Conservation (phyloP, 2,329 filamentous ascomycete genomes). For the Colletotrichum abscissum region DNA sequence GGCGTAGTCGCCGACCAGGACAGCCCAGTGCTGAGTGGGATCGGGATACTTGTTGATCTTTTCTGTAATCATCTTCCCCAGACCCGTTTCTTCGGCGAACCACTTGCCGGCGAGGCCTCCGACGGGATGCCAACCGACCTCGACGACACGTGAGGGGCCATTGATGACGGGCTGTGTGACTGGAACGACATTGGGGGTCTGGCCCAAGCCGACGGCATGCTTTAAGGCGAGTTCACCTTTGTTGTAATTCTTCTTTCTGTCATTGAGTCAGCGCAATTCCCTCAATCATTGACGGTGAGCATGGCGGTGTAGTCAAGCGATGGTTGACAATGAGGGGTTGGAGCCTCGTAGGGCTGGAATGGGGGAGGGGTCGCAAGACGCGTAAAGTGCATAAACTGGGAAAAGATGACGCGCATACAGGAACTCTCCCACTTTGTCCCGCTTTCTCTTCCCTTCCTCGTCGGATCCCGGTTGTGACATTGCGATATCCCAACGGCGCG, state of each 20-base stretch:
- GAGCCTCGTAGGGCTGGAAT: slow-evolving; percentile 3
- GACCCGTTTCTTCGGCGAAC: slow-evolving; percentile 66
- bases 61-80: slow-evolving; percentile 67
- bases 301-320: not conserved
- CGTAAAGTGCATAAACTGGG: not conserved
- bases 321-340: not conserved
- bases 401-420: slow-evolving; percentile 43
- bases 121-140: slow-evolving; percentile 70
- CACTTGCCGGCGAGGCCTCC: slow-evolving; percentile 67
- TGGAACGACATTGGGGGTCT: slow-evolving; percentile 56
- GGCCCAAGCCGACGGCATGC: slow-evolving; percentile 56
- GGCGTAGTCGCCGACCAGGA: slow-evolving; percentile 65
- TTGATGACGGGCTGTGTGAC: slow-evolving; percentile 49
- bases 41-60: slow-evolving; percentile 66
- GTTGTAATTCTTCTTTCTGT: slow-evolving; percentile 45
- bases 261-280: slow-evolving; percentile 36
- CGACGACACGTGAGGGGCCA: slow-evolving; percentile 54
- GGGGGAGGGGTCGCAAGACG: not conserved
- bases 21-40: slow-evolving; percentile 70
- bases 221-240: slow-evolving; percentile 55
- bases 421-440: slow-evolving; percentile 47
- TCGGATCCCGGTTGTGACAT: slow-evolving; percentile 30
- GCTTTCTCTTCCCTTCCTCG: slow-evolving; percentile 42
- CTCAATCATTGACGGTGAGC: not conserved
- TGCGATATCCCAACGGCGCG: not conserved